These are phyloP conservation scores for Kluyveromyces starmeri DNA, from an alignment of 805 yeast genomes.

Conservation along the genomic window DNA sequence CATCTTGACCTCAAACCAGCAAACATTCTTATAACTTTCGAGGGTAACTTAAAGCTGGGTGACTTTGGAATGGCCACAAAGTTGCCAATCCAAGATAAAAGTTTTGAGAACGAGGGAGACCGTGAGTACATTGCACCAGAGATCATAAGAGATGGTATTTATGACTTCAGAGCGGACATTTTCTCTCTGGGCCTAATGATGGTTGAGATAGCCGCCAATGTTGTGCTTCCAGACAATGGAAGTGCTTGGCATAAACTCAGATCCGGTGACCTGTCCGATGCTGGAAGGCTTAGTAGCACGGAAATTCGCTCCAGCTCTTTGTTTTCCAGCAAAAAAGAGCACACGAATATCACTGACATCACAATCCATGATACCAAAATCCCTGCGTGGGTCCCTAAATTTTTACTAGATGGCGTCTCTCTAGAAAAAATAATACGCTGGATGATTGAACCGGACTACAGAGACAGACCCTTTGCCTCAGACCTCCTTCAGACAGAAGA, in stretches of 20 bases:
- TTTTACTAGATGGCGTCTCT: constrained; percentile 63
- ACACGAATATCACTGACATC: constrained; percentile 21
- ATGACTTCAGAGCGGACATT: constrained; percentile 88
- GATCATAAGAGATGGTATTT: constrained; percentile 68
- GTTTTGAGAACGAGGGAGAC: constrained; percentile 92
- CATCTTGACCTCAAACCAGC: constrained; percentile 95
- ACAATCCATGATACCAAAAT: constrained; percentile 29
- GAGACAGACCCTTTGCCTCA: constrained; percentile 69
- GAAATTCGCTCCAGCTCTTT: constrained; percentile 39
- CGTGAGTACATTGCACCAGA: constrained; percentile 98
- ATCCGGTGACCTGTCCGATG: constrained; percentile 92
- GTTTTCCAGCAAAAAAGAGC: constrained; percentile 24
- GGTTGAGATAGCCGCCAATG: constrained; percentile 93
- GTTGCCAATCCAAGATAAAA: constrained; percentile 52
- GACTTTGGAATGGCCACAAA: constrained; percentile 93
- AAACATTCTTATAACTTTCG: constrained; percentile 86
- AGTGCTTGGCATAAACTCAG: constrained; percentile 92
- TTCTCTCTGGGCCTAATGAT: constrained; percentile 90
- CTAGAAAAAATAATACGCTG: constrained; percentile 74
- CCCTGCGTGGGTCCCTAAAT: constrained; percentile 86
- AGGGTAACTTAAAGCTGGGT: constrained; percentile 88
- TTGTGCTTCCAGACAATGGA: constrained; percentile 91
- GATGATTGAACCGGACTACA: constrained; percentile 85
- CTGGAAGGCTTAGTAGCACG: constrained; percentile 74
- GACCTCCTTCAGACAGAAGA: constrained; percentile 65